These are phyloP conservation scores for Yarrowia sp. DNA, from an alignment of 805 yeast species.

Conservation along the genomic window DNA sequence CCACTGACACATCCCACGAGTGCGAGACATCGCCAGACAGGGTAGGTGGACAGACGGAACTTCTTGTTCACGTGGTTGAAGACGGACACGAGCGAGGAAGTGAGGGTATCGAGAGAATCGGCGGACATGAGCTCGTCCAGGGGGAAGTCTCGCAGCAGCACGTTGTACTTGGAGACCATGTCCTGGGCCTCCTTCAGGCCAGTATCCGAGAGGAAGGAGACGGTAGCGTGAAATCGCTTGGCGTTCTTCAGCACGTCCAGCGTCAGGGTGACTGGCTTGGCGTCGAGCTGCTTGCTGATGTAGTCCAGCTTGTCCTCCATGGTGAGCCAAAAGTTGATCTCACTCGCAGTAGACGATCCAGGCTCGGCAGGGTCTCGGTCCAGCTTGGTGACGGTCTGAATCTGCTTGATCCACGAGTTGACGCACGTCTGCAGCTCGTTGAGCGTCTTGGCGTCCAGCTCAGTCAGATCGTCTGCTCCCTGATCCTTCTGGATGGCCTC, in stretches of 20 bases:
- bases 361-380: slow-evolving; percentile 56
- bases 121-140: slow-evolving; percentile 55
- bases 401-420: slow-evolving; percentile 69
- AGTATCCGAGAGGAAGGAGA: slow-evolving; percentile 68
- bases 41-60: slow-evolving; percentile 59
- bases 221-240: slow-evolving; percentile 76
- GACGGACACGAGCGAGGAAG: slow-evolving; percentile 46
- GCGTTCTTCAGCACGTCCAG: slow-evolving; percentile 62
- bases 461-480: slow-evolving; percentile 32
- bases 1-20: slow-evolving; percentile 63
- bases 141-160: slow-evolving; percentile 69
- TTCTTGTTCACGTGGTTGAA: slow-evolving; percentile 61
- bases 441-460: slow-evolving; percentile 52
- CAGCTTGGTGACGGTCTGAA: slow-evolving; percentile 55
- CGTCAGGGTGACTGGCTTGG: slow-evolving; percentile 55
- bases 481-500: slow-evolving; percentile 42
- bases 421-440: slow-evolving; percentile 69
- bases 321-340: slow-evolving; percentile 74
- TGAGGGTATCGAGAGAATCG: slow-evolving; percentile 46
- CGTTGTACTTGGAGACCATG: slow-evolving; percentile 55
- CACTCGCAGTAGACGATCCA: slow-evolving; percentile 53
- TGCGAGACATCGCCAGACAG: slow-evolving; percentile 59
- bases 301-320: slow-evolving; percentile 59
- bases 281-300: slow-evolving; percentile 56
- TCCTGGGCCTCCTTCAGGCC: slow-evolving; percentile 57